Evolutionary conservation across 179 eudicot genomes (phyloP), one percentile per base, ranked within the genome.

Genomic region (Beta lomatogona): DNA sequence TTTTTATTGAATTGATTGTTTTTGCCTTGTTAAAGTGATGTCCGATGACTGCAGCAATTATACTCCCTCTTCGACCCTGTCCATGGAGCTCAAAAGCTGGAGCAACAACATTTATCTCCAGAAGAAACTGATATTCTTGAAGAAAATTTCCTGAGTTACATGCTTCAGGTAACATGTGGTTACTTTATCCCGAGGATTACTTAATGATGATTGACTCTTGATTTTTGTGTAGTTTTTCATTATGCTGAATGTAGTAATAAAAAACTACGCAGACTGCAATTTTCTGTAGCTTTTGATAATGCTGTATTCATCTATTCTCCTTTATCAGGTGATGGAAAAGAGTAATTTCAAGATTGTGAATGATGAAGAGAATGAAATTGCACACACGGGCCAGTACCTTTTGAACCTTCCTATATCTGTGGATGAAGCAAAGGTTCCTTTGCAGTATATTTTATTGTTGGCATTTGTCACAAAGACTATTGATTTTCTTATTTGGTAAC

Each of bases 1-100:
- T 73, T 28, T 28, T 3, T 45, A 15, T 67, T 81, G 18, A 46
- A 63, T 50, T 59, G 82, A 44, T 54, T 65, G 46, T 66, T 57
- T 72, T 3, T 15, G 15, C 57, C 21, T 28, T 59, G 10, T 55
- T n/a, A 21, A 63, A 14, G 9, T 71, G 25, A 15, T 74, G 16
- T n/a, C 9, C 84, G 63, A 79, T 67, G 64, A 53, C 72, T 83
- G 79, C 92, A 96, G 99, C 98, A 96, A 96, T 85, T 96, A 66
- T 92, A 94, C 82, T 86, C 98, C 74, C 94, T 96, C 74, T 94
- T 96, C 85, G 99, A 96, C 81, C 99, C 99, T 76, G 92, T 91
- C 79, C 84, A 86, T 80, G 99, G 99, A 79, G 89, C 92, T 77
- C 85, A 87, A 82, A 96, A 91, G 86, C 87, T 96, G 90, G 91